phyloP scores from a whole-genome alignment of 176 grass and related monocot genomes.

The Carex kokanica region DNA sequence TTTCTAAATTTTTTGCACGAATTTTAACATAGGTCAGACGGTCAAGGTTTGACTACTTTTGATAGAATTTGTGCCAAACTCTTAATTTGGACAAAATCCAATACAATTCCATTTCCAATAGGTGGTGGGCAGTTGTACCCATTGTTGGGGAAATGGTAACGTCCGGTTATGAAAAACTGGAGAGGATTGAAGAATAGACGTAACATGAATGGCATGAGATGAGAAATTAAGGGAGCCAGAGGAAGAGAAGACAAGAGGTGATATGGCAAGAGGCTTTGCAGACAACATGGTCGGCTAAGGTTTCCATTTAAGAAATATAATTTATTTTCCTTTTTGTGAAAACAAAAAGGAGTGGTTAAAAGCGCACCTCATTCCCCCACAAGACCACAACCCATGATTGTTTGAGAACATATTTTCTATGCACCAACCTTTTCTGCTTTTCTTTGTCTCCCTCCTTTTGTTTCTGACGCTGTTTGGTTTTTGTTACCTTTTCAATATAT shows the following conservation, averaged over 20 bases:
- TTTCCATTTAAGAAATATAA: neutral
- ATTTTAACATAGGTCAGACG: no score
- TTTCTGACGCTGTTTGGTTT: no score
- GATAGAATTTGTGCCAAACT: no score
- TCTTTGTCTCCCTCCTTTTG: neutral
- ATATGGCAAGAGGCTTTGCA: constrained; percentile 19
- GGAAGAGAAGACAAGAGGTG: neutral
- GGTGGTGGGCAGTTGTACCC: neutral
- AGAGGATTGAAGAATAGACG: neutral
- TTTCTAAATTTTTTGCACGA: no score
- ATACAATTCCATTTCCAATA: no score
- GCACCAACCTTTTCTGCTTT: neutral
- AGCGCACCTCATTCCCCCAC: constrained; percentile 9
- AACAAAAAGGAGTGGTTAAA: neutral
- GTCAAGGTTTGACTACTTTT: no score
- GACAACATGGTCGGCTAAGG: constrained; percentile 35
- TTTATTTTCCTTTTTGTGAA: neutral
- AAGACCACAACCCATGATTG: neutral
- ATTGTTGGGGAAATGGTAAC: neutral
- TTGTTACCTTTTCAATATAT: no score
- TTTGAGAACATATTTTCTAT: neutral
- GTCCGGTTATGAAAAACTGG: neutral
- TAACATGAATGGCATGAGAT: neutral
- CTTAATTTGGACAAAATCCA: no score
- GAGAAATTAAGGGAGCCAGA: neutral